A percentile compares a stretch with the other conserved stretches of the same genome.
phyloP scores from a whole-genome alignment of 441 rosid genomes.

The Pelargonium fulgidum region DNA sequence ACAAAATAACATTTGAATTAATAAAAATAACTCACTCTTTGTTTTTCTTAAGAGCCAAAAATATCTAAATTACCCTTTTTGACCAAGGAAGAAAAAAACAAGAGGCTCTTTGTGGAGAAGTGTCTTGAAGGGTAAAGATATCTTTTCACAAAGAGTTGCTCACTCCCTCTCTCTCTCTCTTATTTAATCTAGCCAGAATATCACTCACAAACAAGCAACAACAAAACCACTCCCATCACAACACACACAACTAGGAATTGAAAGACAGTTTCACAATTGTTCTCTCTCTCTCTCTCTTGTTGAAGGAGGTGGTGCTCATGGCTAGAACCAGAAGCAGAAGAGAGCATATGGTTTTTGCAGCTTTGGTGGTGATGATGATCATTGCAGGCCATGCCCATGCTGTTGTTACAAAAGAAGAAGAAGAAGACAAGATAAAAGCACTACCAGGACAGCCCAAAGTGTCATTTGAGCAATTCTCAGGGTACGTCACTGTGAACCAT shows the following conservation, averaged over 20 bases:
- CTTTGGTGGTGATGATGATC: constrained; percentile 13
- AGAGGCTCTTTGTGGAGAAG: constrained; percentile 1
- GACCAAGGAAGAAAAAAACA: background rate
- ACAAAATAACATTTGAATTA: background rate
- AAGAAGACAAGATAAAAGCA: constrained; percentile 56
- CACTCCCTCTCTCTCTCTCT: constrained; percentile 21
- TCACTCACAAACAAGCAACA: constrained; percentile 10
- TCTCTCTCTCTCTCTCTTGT: constrained; percentile 14
- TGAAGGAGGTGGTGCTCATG: constrained; percentile 26
- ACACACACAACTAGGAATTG: constrained; percentile 19
- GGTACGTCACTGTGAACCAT: constrained; percentile 67
- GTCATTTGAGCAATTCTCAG: constrained; percentile 81
- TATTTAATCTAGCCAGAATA: constrained; percentile 39
- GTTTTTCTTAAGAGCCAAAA: too few species aligned
- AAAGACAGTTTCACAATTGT: constrained; percentile 15
- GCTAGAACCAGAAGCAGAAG: constrained; percentile 15
- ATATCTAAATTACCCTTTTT: background rate
- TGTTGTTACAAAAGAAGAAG: constrained; percentile 31
- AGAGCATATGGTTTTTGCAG: constrained; percentile 15
- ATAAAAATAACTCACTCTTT: too few species aligned
- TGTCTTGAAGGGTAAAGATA: background rate
- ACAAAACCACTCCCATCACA: constrained; percentile 17
- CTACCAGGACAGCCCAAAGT: constrained; percentile 95
- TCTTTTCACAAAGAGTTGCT: constrained; percentile 9
- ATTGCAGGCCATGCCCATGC: background rate